Base-by-base conservation (phyloP, 2,329 filamentous ascomycete species). In the Cryphonectria carpinicola region DNA sequence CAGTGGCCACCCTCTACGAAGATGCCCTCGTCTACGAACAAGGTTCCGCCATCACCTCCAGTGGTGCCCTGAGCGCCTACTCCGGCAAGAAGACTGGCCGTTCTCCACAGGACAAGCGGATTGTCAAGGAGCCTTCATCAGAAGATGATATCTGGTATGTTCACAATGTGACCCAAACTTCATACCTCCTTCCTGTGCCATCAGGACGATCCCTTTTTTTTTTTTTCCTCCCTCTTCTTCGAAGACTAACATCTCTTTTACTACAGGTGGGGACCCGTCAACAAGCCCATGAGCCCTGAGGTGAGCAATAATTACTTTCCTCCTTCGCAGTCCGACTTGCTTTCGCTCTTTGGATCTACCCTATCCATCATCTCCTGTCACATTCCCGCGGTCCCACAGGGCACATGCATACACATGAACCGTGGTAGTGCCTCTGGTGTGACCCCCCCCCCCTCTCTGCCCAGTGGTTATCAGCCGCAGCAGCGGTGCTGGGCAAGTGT, bases 1-100 rank as follows among this genome's bases (percentile, higher is more conserved):
- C 95, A 70, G 96, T 98, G 73, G 92, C 96, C 74, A 92, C 95
- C 71, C 91, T 99, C 74, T 99, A 99, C 87, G 96, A 99, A 89
- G 96, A 99, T 92, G 96, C 96, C 70, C 90, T 99, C 75, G 81
- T 88, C 76, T 99, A 98, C 86, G 96, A 99, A 85, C 96, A 93
- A 71, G 96, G 96, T 79, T 97, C 95, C 69, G 96, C 96, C 82
- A 98, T 99, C 85, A 97, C 96, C 76, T 97, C 95, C 39, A 93
- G 92, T 77, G 96, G 96, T 81, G 96, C 96, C 73, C 87, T 99
- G 80, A 98, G 94, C 74, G 96, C 96, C 80, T 99, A 98, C 88
- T 98, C 96, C 63, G 96, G 96, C 78, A 93, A 94, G 78, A 99
- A 99, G 90, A 99, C 96, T 73, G 96, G 96, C 74, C 94, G 96